A percentile compares a stretch with the other conserved stretches of the same genome.
Evolutionary conservation across 2,329 filamentous ascomycete genomes (phyloP).

Genomic region (Calonectria honghensis): DNA sequence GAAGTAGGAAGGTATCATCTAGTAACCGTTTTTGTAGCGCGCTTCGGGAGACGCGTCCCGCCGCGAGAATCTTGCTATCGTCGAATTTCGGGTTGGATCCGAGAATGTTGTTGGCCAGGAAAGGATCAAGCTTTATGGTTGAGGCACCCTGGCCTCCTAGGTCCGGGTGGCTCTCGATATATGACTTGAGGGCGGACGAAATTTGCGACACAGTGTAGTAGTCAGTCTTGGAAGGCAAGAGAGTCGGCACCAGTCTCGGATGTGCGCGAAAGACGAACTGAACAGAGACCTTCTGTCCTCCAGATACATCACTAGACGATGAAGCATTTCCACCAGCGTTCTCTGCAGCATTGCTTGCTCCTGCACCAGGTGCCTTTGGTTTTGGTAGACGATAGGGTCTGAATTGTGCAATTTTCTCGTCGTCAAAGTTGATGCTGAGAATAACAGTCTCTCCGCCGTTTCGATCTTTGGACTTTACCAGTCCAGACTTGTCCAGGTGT

Average conservation of each 20-base stretch:
- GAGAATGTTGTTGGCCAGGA: constrained; percentile 48
- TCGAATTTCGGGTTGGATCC: constrained; percentile 46
- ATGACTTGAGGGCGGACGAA: constrained; percentile 48
- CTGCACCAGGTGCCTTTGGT: constrained; percentile 25
- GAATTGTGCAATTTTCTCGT: constrained; percentile 41
- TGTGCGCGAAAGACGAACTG: constrained; percentile 47
- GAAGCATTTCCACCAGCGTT: constrained; percentile 14
- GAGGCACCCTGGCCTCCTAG: constrained; percentile 45
- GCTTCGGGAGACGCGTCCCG: constrained; percentile 46
- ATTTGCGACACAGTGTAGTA: constrained; percentile 47
- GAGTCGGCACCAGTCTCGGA: constrained; percentile 47
- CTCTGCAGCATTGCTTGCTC: not conserved
- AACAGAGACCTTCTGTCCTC: constrained; percentile 41
- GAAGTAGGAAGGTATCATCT: constrained; percentile 46
- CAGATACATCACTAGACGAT: constrained; percentile 27
- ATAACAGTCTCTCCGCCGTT: constrained; percentile 52
- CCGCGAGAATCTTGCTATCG: constrained; percentile 44
- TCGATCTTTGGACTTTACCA: constrained; percentile 47
- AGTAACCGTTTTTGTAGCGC: constrained; percentile 48
- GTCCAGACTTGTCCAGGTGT: constrained; percentile 41
- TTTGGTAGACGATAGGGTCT: constrained; percentile 47
- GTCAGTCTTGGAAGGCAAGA: constrained; percentile 50
- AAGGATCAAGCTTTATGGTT: constrained; percentile 47
- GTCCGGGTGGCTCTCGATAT: constrained; percentile 48
- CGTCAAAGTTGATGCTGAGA: constrained; percentile 48